Conservation (phyloP, 805 yeast species). For the Yarrowia sp. region DNA sequence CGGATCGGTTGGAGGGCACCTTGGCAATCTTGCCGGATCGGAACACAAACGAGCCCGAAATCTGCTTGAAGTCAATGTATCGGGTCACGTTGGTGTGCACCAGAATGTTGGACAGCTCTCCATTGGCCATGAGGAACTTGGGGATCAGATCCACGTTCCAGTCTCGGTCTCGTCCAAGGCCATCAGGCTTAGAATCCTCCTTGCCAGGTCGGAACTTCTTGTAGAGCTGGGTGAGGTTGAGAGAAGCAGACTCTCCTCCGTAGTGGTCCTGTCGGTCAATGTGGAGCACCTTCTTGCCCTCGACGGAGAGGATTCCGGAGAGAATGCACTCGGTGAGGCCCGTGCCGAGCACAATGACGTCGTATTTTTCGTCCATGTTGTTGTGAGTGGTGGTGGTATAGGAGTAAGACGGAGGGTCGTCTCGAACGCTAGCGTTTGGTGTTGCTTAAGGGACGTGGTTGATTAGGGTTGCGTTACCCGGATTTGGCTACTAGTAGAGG, state of each 20-base stretch:
- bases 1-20: constrained; percentile 90
- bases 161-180: constrained; percentile 90
- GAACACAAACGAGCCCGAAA: constrained; percentile 94
- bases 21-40: constrained; percentile 89
- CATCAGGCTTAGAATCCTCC: constrained; percentile 61
- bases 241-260: constrained; percentile 66
- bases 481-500: constrained; percentile 28
- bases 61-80: constrained; percentile 94
- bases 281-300: constrained; percentile 96
- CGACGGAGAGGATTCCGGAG: constrained; percentile 93
- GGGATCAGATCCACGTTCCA: constrained; percentile 99
- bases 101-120: constrained; percentile 93
- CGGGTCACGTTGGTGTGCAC: constrained; percentile 96
- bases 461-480: constrained; percentile 39
- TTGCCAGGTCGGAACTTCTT: constrained; percentile 85
- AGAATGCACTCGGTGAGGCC: constrained; percentile 98
- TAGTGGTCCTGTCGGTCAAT: constrained; percentile 96
- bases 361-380: constrained; percentile 92
- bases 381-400: constrained; percentile 3
- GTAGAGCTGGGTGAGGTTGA: constrained; percentile 61
- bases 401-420: constrained; percentile 6
- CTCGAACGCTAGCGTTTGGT: constrained; percentile 14
- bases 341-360: constrained; percentile 90
- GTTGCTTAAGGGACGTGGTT: constrained; percentile 38
- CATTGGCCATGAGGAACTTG: constrained; percentile 95